Percentiles rank a stretch among this genome's conserved stretches.
phyloP scores from a whole-genome alignment of 768 basidiomycete species.

The Hericium erinaceus region DNA sequence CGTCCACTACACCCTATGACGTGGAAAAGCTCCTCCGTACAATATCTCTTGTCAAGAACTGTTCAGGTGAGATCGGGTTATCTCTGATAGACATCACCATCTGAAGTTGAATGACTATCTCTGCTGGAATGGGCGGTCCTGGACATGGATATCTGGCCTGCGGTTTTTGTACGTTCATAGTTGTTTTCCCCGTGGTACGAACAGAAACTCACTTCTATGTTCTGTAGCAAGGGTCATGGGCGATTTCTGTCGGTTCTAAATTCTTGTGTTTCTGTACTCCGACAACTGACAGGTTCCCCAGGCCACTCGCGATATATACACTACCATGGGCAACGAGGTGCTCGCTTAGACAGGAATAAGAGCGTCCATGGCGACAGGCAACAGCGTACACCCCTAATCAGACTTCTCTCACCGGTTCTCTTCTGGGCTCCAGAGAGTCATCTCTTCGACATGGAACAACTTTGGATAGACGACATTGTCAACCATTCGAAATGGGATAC shows the following conservation, averaged over 20 bases:
- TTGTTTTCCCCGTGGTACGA: background rate
- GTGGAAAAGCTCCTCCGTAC: background rate
- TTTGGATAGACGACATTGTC: constrained; percentile 7
- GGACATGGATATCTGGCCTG: background rate
- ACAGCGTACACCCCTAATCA: constrained; percentile 6
- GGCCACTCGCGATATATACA: constrained; percentile 11
- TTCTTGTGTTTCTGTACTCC: background rate
- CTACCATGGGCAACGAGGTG: constrained; percentile 9
- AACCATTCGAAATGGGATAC: constrained; percentile 3
- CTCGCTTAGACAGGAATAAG: constrained; percentile 3
- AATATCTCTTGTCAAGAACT: constrained; percentile 3
- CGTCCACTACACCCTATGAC: too few species aligned
- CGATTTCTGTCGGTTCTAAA: constrained; percentile 5
- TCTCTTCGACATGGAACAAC: constrained; percentile 7
- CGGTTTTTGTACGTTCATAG: constrained; percentile 1
- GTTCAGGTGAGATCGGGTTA: background rate
- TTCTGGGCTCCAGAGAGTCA: constrained; percentile 11
- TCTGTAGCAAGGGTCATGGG: constrained; percentile 6
- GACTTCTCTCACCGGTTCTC: constrained; percentile 3
- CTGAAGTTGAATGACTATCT: background rate
- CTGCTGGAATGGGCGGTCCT: background rate
- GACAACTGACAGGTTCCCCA: background rate
- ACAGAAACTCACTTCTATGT: background rate
- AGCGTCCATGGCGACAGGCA: background rate
- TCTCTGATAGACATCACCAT: background rate